Evolutionary conservation across 2,329 filamentous ascomycete species (phyloP).

Genomic region (Phyllosticta ampelicida): DNA sequence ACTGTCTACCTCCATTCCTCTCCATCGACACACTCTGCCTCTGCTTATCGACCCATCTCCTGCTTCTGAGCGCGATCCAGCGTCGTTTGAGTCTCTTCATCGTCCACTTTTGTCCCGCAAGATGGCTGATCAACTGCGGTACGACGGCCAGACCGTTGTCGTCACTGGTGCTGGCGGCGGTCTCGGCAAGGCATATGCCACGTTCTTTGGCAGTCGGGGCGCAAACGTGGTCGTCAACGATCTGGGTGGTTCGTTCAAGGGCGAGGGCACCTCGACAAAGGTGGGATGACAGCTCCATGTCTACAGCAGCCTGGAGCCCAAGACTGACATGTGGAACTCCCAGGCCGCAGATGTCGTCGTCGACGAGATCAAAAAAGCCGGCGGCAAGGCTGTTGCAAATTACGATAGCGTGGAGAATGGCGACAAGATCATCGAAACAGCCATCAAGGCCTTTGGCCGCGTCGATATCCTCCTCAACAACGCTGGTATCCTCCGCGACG

Average conservation of each 20-base stretch:
- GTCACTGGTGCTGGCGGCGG: conserved; percentile 80
- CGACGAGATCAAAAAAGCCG: conserved; percentile 71
- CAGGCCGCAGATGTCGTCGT: conserved; percentile 76
- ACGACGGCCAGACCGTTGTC: conserved; percentile 80
- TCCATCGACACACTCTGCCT: not conserved
- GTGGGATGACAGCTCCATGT: conserved; percentile 38
- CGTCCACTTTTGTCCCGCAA: not conserved
- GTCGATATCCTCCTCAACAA: conserved; percentile 97
- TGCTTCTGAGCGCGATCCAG: not conserved
- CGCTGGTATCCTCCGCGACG: conserved; percentile 84
- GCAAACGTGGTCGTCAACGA: conserved; percentile 97
- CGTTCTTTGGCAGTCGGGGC: conserved; percentile 85
- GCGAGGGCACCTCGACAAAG: conserved; percentile 78
- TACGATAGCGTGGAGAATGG: conserved; percentile 92
- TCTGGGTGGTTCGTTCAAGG: conserved; percentile 83
- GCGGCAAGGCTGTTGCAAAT: conserved; percentile 94
- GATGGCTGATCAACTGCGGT: conserved; percentile 48
- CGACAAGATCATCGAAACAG: conserved; percentile 86
- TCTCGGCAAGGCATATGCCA: conserved; percentile 69
- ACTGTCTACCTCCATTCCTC: not conserved
- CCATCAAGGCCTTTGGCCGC: conserved; percentile 69
- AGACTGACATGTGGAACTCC: conserved; percentile 6
- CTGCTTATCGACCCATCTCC: not conserved
- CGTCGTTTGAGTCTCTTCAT: not conserved
- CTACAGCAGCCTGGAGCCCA: not conserved